Conservation (phyloP, 805 yeast genomes). For the Nakazawaea ambrosiae region DNA sequence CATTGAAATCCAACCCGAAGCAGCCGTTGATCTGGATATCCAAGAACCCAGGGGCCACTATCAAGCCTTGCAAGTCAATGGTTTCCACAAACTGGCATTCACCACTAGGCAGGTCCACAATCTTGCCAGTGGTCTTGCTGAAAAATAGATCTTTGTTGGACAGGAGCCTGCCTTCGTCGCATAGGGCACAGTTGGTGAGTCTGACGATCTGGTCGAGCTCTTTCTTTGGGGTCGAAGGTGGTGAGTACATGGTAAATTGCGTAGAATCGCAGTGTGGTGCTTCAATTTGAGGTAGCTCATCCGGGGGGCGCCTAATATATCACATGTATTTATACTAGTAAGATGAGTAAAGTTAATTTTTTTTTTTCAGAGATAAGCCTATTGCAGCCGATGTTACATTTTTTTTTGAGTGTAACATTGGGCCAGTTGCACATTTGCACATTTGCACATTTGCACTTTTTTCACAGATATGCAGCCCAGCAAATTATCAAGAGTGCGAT, state of each 20-base stretch:
- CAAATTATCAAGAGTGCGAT: no score
- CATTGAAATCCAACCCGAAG: conserved; percentile 47
- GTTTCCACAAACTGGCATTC: conserved; percentile 14
- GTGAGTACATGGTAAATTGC: conserved; percentile 3
- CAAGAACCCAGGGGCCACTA: conserved; percentile 48
- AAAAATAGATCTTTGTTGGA: conserved; percentile 34
- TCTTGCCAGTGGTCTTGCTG: conserved; percentile 33
- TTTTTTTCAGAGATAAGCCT: no score
- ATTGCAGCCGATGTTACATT: no score
- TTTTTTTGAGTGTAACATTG: no score
- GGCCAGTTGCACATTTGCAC: no score
- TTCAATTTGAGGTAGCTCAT: background rate
- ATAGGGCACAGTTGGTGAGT: conserved; percentile 35
- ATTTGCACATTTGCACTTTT: no score
- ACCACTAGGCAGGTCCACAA: conserved; percentile 24
- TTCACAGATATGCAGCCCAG: no score
- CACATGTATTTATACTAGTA: background rate
- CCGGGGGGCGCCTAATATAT: no score
- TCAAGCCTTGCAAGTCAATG: conserved; percentile 39
- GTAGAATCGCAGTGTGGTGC: background rate
- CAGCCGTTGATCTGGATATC: conserved; percentile 56
- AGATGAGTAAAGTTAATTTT: no score
- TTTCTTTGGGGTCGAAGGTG: conserved; percentile 8
- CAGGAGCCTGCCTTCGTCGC: conserved; percentile 32
- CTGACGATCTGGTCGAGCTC: conserved; percentile 12